Base-by-base conservation (phyloP, 2,329 filamentous ascomycete genomes). In the Colletotrichum sp. region DNA sequence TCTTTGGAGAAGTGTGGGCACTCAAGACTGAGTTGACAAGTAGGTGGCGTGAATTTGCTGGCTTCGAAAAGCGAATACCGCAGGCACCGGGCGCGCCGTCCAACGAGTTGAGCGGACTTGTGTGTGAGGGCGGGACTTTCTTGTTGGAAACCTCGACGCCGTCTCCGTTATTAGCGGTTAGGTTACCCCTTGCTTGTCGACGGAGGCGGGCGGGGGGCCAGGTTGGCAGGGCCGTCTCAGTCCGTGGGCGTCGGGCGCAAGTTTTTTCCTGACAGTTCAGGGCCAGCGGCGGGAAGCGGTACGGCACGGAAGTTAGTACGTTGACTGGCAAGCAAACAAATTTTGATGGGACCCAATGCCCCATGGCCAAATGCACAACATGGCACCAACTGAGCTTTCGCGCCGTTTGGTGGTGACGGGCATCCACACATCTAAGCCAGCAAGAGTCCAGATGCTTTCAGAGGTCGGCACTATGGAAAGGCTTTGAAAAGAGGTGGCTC, bases 241-340 rank as follows among this genome's bases (percentile, higher is more conserved):
- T 69, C 64, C 49, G 64, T 66, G 28, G 26, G 57, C 49, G 64
- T 74, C 34, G 30, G 68, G 71, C 44, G 28, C 39, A 69, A 44
- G 15, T 63, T 28, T 55, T 34, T 57, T 8, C 24, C 52, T 73
- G 64, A 74, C 65, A 74, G 64, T 65, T 69, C 59, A 76, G 64
- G 59, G 55, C 64, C 64, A 64, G 36, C 64, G 60, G 64, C 74
- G 74, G 74, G 74, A 76, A 69, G 74, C 74, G 74, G 74, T 76
- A 76, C 74, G 74, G 74, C 74, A 39, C 74, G 74, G 74, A 76
- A 74, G 74, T 74, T 76, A 74, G 65, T 74, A 75, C 57, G 69
- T 57, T 34, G 70, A 67, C 44, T 74, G 74, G 64, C 74, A 74
- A 74, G 70, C 71, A 76, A 76, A 76, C 70, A 69, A 74, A 49